Evolutionary conservation across 305 asterid genomes (phyloP), one percentile per base, ranked within the genome.

Genomic region (Fraxinus albicans): DNA sequence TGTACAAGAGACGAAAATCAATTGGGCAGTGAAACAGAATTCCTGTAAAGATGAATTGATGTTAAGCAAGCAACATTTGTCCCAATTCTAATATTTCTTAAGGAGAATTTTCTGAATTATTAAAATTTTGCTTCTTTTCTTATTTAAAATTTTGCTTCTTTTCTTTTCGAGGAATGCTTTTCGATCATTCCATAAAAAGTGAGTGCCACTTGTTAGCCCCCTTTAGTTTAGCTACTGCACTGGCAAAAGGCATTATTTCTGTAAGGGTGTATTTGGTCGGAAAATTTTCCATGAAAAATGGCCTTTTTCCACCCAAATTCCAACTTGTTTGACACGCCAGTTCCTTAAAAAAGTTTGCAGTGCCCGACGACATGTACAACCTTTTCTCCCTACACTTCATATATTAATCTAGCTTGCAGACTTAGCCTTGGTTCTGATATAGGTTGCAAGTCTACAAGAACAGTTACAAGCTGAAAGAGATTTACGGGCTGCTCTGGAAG

Each of bases 391-490:
- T 84, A 76, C 67, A 25, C 25, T 58, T 19, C 70, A 69, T 73
- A 35, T 47, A 29, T 80, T 83, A 73, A 44, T 82, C 70, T 73
- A 76, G 58, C 50, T 35, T 13, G 47, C 81, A 15, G 29, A 27
- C 82, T 67, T 60, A 78, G 29, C 78, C 58, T 83, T 50, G 47
- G 76, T 78, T 79, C 65, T 83, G 85, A 72, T 72, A 73, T 72
- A 96, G 99, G 98, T 94, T 47, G 89, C 98, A 69, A 93, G 97
- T 88, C 90, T 96, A 87, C 98, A 94, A 91, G 99, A 96, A 86
- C 99, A 96, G 89, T 91, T 96, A 85, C 99, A 96, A 90, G 98
- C 98, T 55, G 99, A 96, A 88, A 93, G 98, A 87, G 97, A 96
- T 85, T 84, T 94, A 79, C 90, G 98, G 87, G 98, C 98, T 88